These are phyloP conservation scores for Leccinum disarticulatum DNA, from an alignment of 768 basidiomycete species.

Conservation along the genomic window DNA sequence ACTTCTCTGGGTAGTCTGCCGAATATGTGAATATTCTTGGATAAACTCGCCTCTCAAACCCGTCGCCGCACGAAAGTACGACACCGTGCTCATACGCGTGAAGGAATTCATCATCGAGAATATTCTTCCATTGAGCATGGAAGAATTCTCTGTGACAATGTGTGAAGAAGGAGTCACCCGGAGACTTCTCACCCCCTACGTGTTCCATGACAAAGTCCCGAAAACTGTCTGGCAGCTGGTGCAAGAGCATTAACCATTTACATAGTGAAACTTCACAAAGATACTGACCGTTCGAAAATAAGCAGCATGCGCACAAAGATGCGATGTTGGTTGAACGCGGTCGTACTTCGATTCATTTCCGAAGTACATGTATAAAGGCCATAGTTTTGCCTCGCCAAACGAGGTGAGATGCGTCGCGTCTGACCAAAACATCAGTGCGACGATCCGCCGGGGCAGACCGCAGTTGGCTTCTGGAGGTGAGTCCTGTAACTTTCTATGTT, in stretches of 20 bases:
- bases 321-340: conserved; percentile 11
- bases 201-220: not conserved
- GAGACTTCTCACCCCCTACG: not conserved
- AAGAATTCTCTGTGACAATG: not conserved
- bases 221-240: not conserved
- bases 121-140: not conserved
- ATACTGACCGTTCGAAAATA: conserved; percentile 12
- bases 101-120: not conserved
- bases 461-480: conserved; percentile 18
- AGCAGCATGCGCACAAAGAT: conserved; percentile 11
- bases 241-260: not conserved
- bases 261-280: not conserved
- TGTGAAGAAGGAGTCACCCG: not conserved
- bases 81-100: not conserved
- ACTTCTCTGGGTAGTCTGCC: not conserved
- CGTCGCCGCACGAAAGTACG: not conserved
- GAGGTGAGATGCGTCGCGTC: not conserved
- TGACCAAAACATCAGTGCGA: no score
- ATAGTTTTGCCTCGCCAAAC: conserved; percentile 1
- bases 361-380: conserved; percentile 28
- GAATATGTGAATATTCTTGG: not conserved
- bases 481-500: conserved; percentile 16
- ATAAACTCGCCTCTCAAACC: not conserved
- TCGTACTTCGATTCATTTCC: conserved; percentile 29
- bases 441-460: not conserved